Percentiles rank a stretch among this genome's conserved stretches.
Evolutionary conservation across 257 asterid genomes (phyloP).

Genomic region (Petunia axillaris): DNA sequence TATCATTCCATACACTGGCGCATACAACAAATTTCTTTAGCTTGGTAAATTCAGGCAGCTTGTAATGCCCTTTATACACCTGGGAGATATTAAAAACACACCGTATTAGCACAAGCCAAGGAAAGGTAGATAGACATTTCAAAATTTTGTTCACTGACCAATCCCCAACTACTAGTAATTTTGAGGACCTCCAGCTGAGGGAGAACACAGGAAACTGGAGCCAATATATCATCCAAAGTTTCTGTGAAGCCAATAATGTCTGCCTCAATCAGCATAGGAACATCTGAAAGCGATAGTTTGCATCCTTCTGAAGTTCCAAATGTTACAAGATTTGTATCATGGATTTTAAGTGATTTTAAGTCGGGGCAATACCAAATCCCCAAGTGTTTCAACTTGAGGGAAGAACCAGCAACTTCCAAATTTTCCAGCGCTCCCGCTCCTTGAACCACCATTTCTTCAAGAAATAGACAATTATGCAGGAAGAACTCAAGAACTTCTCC

Average conservation of each 20-base stretch:
- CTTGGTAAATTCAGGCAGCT: conserved; percentile 50
- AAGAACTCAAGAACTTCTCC: conserved; percentile 45
- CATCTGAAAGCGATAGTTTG: conserved; percentile 34
- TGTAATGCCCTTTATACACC: conserved; percentile 42
- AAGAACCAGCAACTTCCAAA: too few relatives aligned
- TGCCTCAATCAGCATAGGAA: conserved; percentile 53
- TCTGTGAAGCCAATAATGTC: conserved; percentile 34
- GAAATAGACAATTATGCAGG: conserved; percentile 16
- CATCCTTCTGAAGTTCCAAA: neutral
- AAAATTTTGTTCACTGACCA: conserved; percentile 37
- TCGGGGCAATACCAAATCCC: conserved; percentile 39
- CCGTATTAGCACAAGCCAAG: neutral
- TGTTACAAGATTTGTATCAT: conserved; percentile 36
- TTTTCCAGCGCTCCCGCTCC: too few relatives aligned
- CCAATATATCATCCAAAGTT: conserved; percentile 47
- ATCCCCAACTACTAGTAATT: conserved; percentile 52
- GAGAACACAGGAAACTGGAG: conserved; percentile 55
- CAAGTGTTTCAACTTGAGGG: conserved; percentile 34
- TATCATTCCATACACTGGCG: conserved; percentile 59
- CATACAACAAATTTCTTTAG: conserved; percentile 54
- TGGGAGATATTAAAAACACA: conserved; percentile 28
- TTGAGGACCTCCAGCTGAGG: conserved; percentile 53
- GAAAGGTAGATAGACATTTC: neutral
- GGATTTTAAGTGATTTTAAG: conserved; percentile 38
- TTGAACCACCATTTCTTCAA: neutral